Conservation (phyloP, 148 eudicot species). For the Mesembryanthemum crystallinum region DNA sequence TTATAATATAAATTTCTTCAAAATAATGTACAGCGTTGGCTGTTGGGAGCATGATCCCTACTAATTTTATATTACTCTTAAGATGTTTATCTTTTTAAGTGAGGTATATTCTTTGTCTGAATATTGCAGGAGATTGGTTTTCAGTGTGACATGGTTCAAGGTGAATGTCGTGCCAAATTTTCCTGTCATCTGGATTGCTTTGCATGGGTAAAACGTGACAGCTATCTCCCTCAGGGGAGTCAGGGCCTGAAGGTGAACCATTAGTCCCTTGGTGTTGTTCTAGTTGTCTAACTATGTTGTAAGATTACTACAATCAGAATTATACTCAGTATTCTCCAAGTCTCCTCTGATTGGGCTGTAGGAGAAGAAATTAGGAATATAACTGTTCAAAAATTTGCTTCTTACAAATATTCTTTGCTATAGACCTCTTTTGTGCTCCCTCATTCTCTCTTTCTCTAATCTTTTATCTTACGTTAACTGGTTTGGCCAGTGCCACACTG, state of each 20-base stretch:
- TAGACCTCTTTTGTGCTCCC: background rate
- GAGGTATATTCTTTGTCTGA: conserved; percentile 18
- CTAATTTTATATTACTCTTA: background rate
- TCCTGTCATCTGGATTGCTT: conserved; percentile 99
- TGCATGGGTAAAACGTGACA: conserved; percentile 99
- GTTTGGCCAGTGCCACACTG: background rate
- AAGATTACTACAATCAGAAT: too few species aligned
- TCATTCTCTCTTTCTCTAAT: background rate
- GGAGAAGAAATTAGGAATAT: background rate
- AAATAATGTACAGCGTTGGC: background rate
- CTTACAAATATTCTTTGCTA: background rate
- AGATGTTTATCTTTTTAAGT: background rate
- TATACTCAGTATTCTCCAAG: background rate
- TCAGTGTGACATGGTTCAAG: conserved; percentile 89
- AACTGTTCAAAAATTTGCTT: background rate
- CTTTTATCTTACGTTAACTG: background rate
- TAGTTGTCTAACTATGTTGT: background rate
- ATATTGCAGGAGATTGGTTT: conserved; percentile 80
- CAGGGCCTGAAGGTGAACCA: conserved; percentile 83
- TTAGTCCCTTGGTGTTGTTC: background rate
- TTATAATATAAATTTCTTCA: background rate
- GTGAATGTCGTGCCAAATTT: conserved; percentile 99
- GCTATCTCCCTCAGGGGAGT: conserved; percentile 99
- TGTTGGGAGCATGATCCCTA: conserved; percentile 1
- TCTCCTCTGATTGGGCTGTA: background rate